These are phyloP conservation scores for Globisporangium heterothallicum DNA, from an alignment of 352 stramenopile genomes.

Conservation along the genomic window DNA sequence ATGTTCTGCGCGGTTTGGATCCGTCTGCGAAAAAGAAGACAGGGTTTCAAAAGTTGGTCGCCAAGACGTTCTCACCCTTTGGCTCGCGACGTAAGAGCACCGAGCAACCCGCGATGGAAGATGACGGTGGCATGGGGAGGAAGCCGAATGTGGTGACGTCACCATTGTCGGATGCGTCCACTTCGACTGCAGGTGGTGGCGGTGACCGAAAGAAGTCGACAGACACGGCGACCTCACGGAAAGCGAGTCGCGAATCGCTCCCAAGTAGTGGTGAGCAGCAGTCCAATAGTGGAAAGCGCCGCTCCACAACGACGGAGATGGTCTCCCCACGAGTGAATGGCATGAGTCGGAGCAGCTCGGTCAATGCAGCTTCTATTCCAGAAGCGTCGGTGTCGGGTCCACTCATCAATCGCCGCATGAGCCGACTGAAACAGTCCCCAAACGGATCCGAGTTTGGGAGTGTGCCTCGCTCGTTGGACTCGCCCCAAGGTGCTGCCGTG, in stretches of 20 bases:
- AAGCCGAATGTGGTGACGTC: conserved; percentile 1
- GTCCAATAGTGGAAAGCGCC: background rate
- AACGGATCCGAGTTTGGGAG: conserved; percentile 31
- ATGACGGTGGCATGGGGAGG: conserved; percentile 3
- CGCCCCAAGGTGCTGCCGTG: conserved; percentile 9
- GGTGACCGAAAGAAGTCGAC: background rate
- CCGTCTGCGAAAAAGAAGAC: conserved; percentile 28
- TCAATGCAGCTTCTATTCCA: conserved; percentile 5
- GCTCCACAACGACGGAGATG: background rate
- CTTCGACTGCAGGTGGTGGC: background rate
- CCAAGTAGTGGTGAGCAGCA: background rate
- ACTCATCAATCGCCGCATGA: conserved; percentile 43
- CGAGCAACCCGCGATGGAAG: conserved; percentile 4
- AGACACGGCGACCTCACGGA: too few species aligned
- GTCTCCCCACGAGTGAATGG: conserved; percentile 5
- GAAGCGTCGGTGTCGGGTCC: conserved; percentile 2
- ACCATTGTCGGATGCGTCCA: background rate
- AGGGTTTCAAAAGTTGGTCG: conserved; percentile 61
- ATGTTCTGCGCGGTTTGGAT: conserved; percentile 2
- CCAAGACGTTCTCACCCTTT: conserved; percentile 57
- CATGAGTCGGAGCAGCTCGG: conserved; percentile 9
- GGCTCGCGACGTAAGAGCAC: conserved; percentile 30
- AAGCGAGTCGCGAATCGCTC: background rate
- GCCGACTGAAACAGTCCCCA: conserved; percentile 43
- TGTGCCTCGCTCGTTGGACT: conserved; percentile 8